Evolutionary conservation across 1,139 yeast species (phyloP).

Genomic region (Nakaseomyces nivariensis): DNA sequence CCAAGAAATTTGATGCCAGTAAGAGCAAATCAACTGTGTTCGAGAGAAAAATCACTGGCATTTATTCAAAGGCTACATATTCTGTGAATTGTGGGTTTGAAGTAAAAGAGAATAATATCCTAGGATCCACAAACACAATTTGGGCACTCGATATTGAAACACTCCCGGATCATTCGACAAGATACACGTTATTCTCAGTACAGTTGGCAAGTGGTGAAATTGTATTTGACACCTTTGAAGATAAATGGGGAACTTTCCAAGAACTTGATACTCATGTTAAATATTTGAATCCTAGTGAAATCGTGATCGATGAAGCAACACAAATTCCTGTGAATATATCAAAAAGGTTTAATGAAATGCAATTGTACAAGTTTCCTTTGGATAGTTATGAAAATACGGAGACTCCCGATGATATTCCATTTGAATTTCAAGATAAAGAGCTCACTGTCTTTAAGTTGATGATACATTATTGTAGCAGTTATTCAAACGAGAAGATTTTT

Average conservation of each 20-base stretch:
- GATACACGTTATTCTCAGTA: slow-evolving; percentile 39
- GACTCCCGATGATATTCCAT: neutral
- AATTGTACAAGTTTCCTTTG: neutral
- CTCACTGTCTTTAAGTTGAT: slow-evolving; percentile 25
- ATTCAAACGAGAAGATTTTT: slow-evolving; percentile 50
- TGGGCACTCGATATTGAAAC: slow-evolving; percentile 19
- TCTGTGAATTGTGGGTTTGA: slow-evolving; percentile 30
- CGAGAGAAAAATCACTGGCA: slow-evolving; percentile 56
- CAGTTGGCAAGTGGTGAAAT: slow-evolving; percentile 75
- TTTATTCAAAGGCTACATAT: slow-evolving; percentile 80
- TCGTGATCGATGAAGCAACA: slow-evolving; percentile 35
- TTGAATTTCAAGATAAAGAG: slow-evolving; percentile 3
- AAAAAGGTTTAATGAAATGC: slow-evolving; percentile 8
- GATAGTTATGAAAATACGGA: neutral
- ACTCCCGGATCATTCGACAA: slow-evolving; percentile 13
- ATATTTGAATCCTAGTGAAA: slow-evolving; percentile 69
- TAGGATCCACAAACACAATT: slow-evolving; percentile 23
- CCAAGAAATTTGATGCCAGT: slow-evolving; percentile 38
- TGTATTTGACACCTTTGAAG: slow-evolving; percentile 52
- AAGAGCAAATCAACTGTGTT: slow-evolving; percentile 42
- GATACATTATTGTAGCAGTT: slow-evolving; percentile 49
- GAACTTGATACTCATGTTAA: slow-evolving; percentile 65
- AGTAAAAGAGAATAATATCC: slow-evolving; percentile 35
- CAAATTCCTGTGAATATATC: slow-evolving; percentile 23
- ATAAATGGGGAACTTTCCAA: slow-evolving; percentile 42